Conservation (phyloP, 139 green algal species). For the Volvox reticuliferus region DNA sequence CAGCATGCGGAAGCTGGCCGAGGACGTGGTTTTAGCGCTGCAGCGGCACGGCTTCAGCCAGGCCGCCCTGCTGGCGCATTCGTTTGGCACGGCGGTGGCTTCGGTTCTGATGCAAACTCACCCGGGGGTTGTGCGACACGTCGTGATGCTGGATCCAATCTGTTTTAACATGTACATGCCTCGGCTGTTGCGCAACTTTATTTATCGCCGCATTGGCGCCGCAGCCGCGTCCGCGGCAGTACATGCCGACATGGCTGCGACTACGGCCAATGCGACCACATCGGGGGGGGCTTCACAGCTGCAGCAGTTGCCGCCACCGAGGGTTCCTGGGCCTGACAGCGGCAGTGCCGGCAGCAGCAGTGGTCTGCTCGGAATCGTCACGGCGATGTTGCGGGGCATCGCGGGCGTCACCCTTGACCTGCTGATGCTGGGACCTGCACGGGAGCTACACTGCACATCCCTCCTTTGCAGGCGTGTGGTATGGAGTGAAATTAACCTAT, state of each 20-base stretch:
- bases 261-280: neutral
- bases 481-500: conserved; percentile 47
- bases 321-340: neutral
- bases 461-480: conserved; percentile 46
- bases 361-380: neutral
- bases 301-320: neutral
- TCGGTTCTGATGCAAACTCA: conserved; percentile 33
- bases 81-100: conserved; percentile 47
- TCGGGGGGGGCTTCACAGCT: neutral
- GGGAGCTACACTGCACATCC: conserved; percentile 54
- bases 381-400: neutral
- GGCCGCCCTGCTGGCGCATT: conserved; percentile 40
- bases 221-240: neutral
- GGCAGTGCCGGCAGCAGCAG: neutral
- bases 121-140: neutral
- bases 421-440: conserved; percentile 47
- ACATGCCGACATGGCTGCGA: neutral
- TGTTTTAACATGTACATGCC: conserved; percentile 53
- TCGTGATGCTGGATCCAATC: conserved; percentile 51
- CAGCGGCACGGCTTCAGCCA: neutral
- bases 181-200: conserved; percentile 49
- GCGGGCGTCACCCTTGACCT: conserved; percentile 35
- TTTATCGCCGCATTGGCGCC: conserved; percentile 33
- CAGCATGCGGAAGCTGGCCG: conserved; percentile 27
- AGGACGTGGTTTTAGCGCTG: conserved; percentile 25